Evolutionary conservation across 2,329 filamentous ascomycete genomes (phyloP).

Genomic region (Verticillium klebahnii): DNA sequence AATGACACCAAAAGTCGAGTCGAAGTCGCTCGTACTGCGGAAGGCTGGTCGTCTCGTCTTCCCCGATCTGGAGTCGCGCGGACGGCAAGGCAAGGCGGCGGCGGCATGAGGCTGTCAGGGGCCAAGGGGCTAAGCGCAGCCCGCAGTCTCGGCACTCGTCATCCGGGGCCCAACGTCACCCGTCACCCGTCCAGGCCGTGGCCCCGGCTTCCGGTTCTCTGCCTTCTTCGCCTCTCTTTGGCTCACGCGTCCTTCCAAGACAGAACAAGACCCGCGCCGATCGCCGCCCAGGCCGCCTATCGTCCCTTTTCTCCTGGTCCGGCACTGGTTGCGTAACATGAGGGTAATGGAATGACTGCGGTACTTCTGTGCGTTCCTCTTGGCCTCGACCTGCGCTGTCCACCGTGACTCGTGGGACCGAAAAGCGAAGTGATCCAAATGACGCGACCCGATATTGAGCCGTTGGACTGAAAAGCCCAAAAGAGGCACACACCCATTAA

Average conservation of each 20-base stretch:
- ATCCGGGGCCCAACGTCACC: not conserved
- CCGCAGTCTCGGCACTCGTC: not conserved
- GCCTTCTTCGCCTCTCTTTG: not conserved
- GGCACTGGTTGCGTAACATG: not conserved
- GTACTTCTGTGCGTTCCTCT: not conserved
- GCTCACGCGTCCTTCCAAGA: not conserved
- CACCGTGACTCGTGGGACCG: not conserved
- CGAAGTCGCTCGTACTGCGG: no score
- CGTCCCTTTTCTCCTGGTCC: not conserved
- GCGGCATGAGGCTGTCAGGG: not conserved
- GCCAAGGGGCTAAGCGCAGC: not conserved
- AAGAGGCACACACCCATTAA: no score
- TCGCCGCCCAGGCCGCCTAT: not conserved
- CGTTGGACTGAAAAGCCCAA: no score
- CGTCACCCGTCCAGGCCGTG: not conserved
- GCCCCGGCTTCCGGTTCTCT: not conserved
- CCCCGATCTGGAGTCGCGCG: not conserved
- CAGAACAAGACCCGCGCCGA: not conserved
- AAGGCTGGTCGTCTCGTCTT: no score
- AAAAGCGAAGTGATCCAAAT: not conserved
- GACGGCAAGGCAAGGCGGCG: not conserved
- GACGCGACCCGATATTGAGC: not conserved
- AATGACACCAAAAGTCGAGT: no score
- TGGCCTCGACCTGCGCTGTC: not conserved
- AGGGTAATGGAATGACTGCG: not conserved